phyloP scores from a whole-genome alignment of 352 stramenopile species.

The Pythium grandisporangium region DNA sequence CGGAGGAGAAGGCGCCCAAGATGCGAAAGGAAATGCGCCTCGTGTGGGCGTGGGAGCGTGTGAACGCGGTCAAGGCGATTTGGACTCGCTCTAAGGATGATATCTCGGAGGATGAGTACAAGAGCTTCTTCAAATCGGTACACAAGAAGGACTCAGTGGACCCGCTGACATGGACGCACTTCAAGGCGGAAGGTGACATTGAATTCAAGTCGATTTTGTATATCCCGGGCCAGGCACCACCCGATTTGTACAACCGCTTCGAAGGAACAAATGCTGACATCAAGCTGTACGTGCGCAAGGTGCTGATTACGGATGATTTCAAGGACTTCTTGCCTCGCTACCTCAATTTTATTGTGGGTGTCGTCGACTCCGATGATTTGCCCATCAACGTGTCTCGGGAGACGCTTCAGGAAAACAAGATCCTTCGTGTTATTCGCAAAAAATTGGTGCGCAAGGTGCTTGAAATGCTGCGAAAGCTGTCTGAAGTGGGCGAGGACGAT shows the following conservation, averaged over 20 bases:
- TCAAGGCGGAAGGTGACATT: slow-evolving; percentile 99
- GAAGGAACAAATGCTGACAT: slow-evolving; percentile 90
- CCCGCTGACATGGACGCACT: slow-evolving; percentile 97
- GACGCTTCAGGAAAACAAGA: slow-evolving; percentile 99
- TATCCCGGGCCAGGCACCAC: slow-evolving; percentile 85
- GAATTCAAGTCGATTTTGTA: slow-evolving; percentile 99
- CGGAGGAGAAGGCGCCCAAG: slow-evolving; percentile 70
- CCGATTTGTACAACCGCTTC: slow-evolving; percentile 86
- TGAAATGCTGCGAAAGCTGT: slow-evolving; percentile 96
- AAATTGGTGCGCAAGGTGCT: slow-evolving; percentile 99
- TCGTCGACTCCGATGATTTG: slow-evolving; percentile 99
- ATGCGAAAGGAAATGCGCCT: slow-evolving; percentile 88
- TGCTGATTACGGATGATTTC: slow-evolving; percentile 98
- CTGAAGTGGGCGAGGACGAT: slow-evolving; percentile 83
- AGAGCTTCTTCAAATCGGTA: slow-evolving; percentile 97
- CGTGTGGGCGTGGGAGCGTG: slow-evolving; percentile 92
- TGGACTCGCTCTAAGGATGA: slow-evolving; percentile 96
- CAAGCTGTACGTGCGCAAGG: slow-evolving; percentile 98
- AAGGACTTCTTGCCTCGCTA: slow-evolving; percentile 97
- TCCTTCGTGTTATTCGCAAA: slow-evolving; percentile 99
- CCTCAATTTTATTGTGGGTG: slow-evolving; percentile 98
- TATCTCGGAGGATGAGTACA: slow-evolving; percentile 98
- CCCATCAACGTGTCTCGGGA: slow-evolving; percentile 99
- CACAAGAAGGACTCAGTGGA: slow-evolving; percentile 85
- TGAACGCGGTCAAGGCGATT: slow-evolving; percentile 97